phyloP scores from a whole-genome alignment of 1,284 basidiomycete genomes.

The Sporisorium graminicola region DNA sequence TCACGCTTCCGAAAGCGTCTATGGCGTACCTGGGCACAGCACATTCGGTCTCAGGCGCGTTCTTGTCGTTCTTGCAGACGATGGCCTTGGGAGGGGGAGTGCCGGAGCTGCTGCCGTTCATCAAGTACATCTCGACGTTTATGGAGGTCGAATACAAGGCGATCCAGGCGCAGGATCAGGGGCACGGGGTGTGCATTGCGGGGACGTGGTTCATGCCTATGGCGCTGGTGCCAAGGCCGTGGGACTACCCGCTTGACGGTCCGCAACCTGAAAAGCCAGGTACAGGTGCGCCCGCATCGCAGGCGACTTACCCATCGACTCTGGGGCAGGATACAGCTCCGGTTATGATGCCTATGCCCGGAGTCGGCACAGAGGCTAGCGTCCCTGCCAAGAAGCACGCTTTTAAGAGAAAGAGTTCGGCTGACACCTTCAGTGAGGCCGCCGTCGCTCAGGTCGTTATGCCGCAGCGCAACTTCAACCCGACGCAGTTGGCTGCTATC shows the following conservation, averaged over 20 bases:
- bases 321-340: not conserved
- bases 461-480: slow-evolving; percentile 29
- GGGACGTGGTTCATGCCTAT: slow-evolving; percentile 62
- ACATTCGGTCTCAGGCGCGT: slow-evolving; percentile 58
- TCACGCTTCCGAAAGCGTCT: slow-evolving; percentile 58
- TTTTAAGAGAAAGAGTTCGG: slow-evolving; percentile 30
- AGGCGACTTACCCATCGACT: not conserved
- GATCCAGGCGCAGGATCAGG: slow-evolving; percentile 56
- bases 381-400: slow-evolving; percentile 15
- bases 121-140: slow-evolving; percentile 61
- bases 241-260: slow-evolving; percentile 51
- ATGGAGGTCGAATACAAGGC: slow-evolving; percentile 65
- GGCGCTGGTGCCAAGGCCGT: slow-evolving; percentile 50
- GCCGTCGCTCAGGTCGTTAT: slow-evolving; percentile 1
- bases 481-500: slow-evolving; percentile 29
- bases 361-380: not conserved
- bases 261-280: slow-evolving; percentile 1
- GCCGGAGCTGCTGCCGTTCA: slow-evolving; percentile 62
- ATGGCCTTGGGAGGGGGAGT: slow-evolving; percentile 61
- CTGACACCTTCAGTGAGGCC: not conserved
- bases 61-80: slow-evolving; percentile 59
- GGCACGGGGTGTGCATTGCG: slow-evolving; percentile 59
- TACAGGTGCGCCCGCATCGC: slow-evolving; percentile 2
- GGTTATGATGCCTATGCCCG: not conserved
- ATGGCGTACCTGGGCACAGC: slow-evolving; percentile 62